Base-by-base conservation (phyloP, 192 early-diverging fungal genomes). In the Dissophora ornata region DNA sequence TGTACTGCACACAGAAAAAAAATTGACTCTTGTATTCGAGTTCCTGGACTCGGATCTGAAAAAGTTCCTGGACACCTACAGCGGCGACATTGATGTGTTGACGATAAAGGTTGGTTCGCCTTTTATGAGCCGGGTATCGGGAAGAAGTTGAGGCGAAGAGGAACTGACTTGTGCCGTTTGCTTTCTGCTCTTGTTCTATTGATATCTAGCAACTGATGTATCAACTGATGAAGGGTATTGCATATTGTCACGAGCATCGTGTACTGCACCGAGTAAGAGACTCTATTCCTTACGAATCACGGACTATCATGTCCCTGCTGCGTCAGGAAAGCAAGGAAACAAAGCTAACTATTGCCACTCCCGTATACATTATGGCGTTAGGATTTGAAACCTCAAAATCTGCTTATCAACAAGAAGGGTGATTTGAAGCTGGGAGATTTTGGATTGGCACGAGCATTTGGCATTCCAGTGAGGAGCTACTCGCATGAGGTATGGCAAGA, bases 31-130 rank as follows among this genome's bases (percentile, higher is more conserved):
- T 58, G 96, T 99, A 22, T 99, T 99, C 85, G 98, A 99, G 80
- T 98, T 91, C 80, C 82, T 99, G 87, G 97, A 99, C 79, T 95
- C 95, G 32, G 98, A 99, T 82, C 83, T 99, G 79, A 99, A 99
- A 63, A 99, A 99, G 89, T 99, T 94, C 71, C 81, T 98, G 81
- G 97, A 99, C 71, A 88, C 88, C 3, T 92, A 90, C 65, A 88
- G 90, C 25, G 93, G 93, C 45, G 92, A 95, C 56, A 86, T 94
- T 53, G 93, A 95, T 60, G 78, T 83, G 7, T 38, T 82, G 33
- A 92, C 94, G 19, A 91, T 97, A 75, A 97, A 98, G 87, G 94
- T 96, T 36, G 8, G 8, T 19, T 3, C 7, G 18, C 34, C 22
- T n/a, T 56, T 40, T n/a, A 24, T 58, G n/a, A n/a, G n/a, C n/a